Evolutionary conservation across 169 alveolate genomes (phyloP), one percentile per base, ranked within the genome.

Genomic region (Plasmodium gaboni): DNA sequence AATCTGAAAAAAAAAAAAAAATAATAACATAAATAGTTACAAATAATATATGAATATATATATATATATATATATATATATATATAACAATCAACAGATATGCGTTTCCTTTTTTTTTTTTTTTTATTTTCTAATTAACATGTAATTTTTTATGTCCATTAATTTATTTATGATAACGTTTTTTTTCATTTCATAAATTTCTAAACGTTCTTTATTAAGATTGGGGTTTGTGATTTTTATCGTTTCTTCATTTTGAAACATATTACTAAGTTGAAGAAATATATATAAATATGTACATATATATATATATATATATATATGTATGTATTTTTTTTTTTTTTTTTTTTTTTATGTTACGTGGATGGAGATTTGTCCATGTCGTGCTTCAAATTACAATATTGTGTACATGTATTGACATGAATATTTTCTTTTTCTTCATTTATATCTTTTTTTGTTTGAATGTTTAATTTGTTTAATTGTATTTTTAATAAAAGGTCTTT

Each of bases 111-210:
- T n/a, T n/a, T n/a, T n/a, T n/a, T n/a, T n/a, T 32, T 1, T 32
- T 32, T 5, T 32, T 32, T 5, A 32, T 32, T 32, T 32, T 32
- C 9, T 32, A 42, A 8, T 46, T 78, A 64, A 78, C 89, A 78
- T 78, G 69, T 78, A 78, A 51, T 60, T 64, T 59, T 51, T 63
- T 38, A 78, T 59, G 46, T 78, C 89, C 5, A 59, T 50, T 7
- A 78, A 12, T 24, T 68, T 55, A 65, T 78, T 78, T 44, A n/a
- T 53, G 13, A 78, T 22, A 12, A 64, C 89, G 32, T 19, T 67
- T 51, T 78, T 78, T 46, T 65, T 64, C 68, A 50, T 78, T 13
- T 78, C 69, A n/a, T 78, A 55, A 13, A 64, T 28, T 42, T 78
- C 89, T 17, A 64, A 8, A 50, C 46, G 28, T 50, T 78, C 89